These are phyloP conservation scores for Heteromeles arbutifolia DNA, from an alignment of 306 rosid species.

Conservation along the genomic window DNA sequence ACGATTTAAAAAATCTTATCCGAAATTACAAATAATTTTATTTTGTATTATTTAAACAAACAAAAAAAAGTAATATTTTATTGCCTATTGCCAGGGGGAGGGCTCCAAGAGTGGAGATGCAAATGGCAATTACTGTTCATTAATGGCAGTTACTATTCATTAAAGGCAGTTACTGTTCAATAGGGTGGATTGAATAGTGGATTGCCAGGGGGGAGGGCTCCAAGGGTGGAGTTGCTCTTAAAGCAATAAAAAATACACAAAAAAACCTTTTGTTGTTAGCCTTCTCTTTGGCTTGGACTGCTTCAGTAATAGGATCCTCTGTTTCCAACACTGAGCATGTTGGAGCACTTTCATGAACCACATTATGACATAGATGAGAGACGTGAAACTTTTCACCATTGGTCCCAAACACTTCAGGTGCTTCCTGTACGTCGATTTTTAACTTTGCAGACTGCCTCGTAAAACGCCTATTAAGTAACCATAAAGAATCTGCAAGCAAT, in stretches of 20 bases:
- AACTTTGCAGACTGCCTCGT: slow-evolving; percentile 46
- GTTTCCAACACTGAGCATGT: slow-evolving; percentile 7
- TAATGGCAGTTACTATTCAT: too few relatives aligned
- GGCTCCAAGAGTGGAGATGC: too few relatives aligned
- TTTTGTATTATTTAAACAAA: too few relatives aligned
- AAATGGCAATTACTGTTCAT: too few relatives aligned
- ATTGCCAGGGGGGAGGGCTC: too few relatives aligned
- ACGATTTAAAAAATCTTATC: too few relatives aligned
- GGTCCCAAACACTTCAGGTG: slow-evolving; percentile 23
- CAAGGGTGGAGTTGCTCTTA: too few relatives aligned
- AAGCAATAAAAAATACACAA: slow-evolving; percentile 18
- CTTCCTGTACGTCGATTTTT: slow-evolving; percentile 34
- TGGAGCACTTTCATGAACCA: slow-evolving; percentile 22
- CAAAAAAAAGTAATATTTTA: too few relatives aligned
- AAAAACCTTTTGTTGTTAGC: slow-evolving; percentile 43
- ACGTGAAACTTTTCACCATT: slow-evolving; percentile 26
- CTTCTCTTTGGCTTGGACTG: slow-evolving; percentile 26
- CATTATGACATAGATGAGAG: slow-evolving; percentile 27
- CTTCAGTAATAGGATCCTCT: slow-evolving; percentile 17
- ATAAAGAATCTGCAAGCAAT: slow-evolving; percentile 1
- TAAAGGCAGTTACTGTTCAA: too few relatives aligned
- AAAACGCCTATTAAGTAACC: slow-evolving; percentile 35
- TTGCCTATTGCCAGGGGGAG: too few relatives aligned
- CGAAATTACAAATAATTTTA: too few relatives aligned
- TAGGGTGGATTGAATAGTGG: too few relatives aligned